Base-by-base conservation (phyloP, 345 rosid species). In the Aquilaria malaccensis region DNA sequence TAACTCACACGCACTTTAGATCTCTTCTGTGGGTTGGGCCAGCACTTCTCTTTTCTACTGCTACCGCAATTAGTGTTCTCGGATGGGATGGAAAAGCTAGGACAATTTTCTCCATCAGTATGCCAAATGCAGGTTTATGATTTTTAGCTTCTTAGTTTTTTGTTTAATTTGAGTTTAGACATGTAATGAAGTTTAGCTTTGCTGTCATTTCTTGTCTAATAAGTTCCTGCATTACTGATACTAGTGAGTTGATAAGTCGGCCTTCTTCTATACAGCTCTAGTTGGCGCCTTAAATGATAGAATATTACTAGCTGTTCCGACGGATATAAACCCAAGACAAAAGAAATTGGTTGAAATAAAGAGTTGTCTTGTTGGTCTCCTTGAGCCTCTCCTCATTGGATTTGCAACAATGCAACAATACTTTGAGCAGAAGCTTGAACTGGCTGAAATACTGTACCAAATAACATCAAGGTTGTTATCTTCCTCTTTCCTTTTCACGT, bases 21-120 rank as follows among this genome's bases (percentile, higher is more conserved):
- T 90, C 97, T 67, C 85, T 90, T 71, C 74, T 94, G 66, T 94
- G 99, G 99, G 79, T 88, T 77, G 99, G 99, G 55, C 97, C 99
- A 59, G 96, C 97, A 54, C 89, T 94, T 78, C 84, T 90, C 53
- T 94, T 88, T 80, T 90, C 97, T 60, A 94, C 95, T 52, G 81
- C 95, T 50, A 84, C 97, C 68, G 79, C 89, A 60, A 72, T 90
- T 61, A 75, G 96, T 69, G 43, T 94, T 65, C 95, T 94, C 64
- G 99, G 99, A 62, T 94, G 99, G 99, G 99, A 94, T 69, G 96
- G 99, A 60, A 82, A 79, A 75, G 93, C 78, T 67, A 88, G 96
- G 81, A 81, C 92, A 59, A 64, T 90, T 77, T 85, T 90, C 61
- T 94, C 99, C 30, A 70, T 86, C 67, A 90, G 86, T 73, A 77